Conservation (phyloP, 192 early-diverging fungal genomes). For the Coemansia sp. region DNA sequence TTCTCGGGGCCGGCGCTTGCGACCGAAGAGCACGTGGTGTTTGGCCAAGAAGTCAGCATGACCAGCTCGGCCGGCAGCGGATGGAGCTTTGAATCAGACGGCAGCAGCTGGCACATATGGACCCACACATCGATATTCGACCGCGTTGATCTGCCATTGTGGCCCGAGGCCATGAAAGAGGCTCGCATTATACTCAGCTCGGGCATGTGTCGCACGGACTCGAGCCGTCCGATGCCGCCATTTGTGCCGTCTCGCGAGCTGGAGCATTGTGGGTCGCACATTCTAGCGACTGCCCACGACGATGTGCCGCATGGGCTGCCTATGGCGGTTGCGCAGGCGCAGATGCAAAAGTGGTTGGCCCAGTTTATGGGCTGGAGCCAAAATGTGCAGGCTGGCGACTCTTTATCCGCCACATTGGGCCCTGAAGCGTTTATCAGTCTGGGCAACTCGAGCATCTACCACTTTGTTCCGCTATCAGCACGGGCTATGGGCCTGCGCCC, state of each 20-base stretch:
- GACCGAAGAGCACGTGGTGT: constrained; percentile 41
- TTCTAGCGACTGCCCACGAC: constrained; percentile 22
- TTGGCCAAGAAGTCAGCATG: constrained; percentile 27
- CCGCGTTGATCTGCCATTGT: constrained; percentile 35
- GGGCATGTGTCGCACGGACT: constrained; percentile 34
- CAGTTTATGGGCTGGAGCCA: constrained; percentile 19
- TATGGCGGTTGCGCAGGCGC: constrained; percentile 11
- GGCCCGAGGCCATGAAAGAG: constrained; percentile 36
- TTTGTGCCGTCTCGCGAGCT: constrained; percentile 37
- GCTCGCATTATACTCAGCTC: constrained; percentile 40
- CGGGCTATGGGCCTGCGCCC: constrained; percentile 3
- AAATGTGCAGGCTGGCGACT: neutral
- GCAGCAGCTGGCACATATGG: constrained; percentile 49
- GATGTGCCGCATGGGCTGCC: neutral
- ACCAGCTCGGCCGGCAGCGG: constrained; percentile 12
- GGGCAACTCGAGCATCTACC: constrained; percentile 39
- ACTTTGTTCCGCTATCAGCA: constrained; percentile 22
- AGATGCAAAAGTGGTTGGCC: constrained; percentile 48
- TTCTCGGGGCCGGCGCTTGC: neutral
- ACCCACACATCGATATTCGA: constrained; percentile 31
- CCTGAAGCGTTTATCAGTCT: constrained; percentile 33
- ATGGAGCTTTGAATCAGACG: constrained; percentile 30
- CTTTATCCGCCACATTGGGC: neutral
- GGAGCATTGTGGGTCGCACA: constrained; percentile 44
- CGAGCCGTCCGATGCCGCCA: constrained; percentile 24